Percentiles rank a stretch among this genome's conserved stretches.
phyloP scores from a whole-genome alignment of 352 stramenopile species.

The Phytophthora rubi region DNA sequence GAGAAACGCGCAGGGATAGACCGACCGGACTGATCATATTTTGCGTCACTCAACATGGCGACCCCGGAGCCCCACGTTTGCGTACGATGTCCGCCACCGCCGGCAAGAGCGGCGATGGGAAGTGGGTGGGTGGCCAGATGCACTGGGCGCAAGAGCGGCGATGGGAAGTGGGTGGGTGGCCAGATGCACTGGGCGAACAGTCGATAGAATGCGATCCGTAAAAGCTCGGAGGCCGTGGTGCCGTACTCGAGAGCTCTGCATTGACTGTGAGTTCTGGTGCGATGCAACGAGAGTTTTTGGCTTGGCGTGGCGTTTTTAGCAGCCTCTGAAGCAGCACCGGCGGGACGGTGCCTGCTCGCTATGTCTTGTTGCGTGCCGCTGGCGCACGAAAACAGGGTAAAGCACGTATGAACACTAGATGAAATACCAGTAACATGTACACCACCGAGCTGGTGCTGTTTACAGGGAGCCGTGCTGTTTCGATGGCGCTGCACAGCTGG shows the following conservation, averaged over 20 bases:
- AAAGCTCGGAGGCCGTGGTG: constrained; percentile 1
- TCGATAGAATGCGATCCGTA: constrained; percentile 6
- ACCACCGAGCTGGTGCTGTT: neutral
- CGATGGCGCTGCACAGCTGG: constrained; percentile 22
- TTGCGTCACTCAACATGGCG: constrained; percentile 20
- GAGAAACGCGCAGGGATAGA: constrained; percentile 35
- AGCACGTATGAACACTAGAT: no score
- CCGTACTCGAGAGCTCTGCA: no score
- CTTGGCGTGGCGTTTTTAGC: constrained; percentile 16
- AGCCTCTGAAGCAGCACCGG: constrained; percentile 25
- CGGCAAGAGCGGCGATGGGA: neutral
- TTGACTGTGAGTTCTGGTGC: no score
- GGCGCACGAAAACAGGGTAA: no score
- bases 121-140: constrained; percentile 17
- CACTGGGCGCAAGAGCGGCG: neutral
- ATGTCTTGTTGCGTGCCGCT: neutral
- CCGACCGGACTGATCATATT: constrained; percentile 28
- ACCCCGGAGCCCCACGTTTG: constrained; percentile 13
- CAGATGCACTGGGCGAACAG: constrained; percentile 27
- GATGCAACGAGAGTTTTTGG: neutral
- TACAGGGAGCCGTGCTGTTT: neutral
- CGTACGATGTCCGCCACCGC: constrained; percentile 20
- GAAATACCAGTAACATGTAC: neutral
- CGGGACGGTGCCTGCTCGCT: constrained; percentile 10
- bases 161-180: neutral